Base-by-base conservation (phyloP, 129 eudicot species). In the sunflower (Helianthus annuus) region DNA sequence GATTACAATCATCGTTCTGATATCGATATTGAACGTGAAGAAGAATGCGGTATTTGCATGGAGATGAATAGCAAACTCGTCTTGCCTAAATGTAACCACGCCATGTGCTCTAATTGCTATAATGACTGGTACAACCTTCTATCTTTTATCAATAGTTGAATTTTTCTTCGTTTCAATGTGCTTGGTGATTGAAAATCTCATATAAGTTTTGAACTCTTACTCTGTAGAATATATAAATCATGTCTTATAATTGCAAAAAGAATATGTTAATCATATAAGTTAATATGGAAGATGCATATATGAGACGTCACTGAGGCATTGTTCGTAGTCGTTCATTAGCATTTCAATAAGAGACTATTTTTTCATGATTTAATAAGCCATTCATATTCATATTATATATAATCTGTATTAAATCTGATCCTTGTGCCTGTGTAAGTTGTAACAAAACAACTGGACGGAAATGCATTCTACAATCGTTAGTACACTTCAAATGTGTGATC, bases 1-100 rank as follows among this genome's bases (percentile, higher is more conserved):
- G 89, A 76, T 54, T 77, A 76, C 54, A 69, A 56, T 71, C 88
- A 57, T 10, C 53, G 71, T 68, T 83, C 91, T 72, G 88, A 88
- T 62, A 46, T 71, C 17, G 95, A 88, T 48, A 76, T 69, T 70
- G 95, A 88, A 69, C 78, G 95, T 44, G 88, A 88, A 83, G 88
- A 88, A 45, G 95, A 88, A 71, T 88, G 95, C 73, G 95, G 95
- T 36, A 88, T 88, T 65, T 88, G 95, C 72, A 78, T 88, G 95
- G 95, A 88, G 76, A 83, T 83, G 79, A 82, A 88, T 66, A 80
- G 87, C 76, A 88, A 85, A 75, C 85, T 88, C 14, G 91, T 88
- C 44, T 82, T 88, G 57, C 95, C 95, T 11, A 83, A 83, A 63
- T 88, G 95, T 64, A 81, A 83, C 68, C 95, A 88, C 67, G 83